These are phyloP conservation scores for Pyrenophora tritici-repentis DNA, from an alignment of 2,329 filamentous ascomycete species.

Conservation along the genomic window DNA sequence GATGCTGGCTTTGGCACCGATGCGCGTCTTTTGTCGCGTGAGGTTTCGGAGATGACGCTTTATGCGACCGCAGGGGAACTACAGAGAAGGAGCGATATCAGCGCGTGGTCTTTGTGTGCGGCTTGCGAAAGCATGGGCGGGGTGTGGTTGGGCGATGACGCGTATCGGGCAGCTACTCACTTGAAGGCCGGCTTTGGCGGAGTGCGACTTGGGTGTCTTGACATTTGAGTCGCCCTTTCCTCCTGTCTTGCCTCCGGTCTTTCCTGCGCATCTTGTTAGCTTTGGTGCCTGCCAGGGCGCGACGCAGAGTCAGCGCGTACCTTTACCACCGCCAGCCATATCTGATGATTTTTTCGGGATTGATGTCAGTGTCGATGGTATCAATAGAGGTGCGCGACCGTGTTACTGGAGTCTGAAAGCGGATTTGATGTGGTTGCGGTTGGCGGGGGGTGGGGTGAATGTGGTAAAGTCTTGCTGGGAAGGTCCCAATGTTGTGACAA, in stretches of 20 bases:
- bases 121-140: constrained; percentile 22
- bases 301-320: constrained; percentile 64
- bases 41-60: constrained; percentile 99
- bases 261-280: constrained; percentile 49
- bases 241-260: constrained; percentile 82
- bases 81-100: constrained; percentile 32
- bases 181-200: constrained; percentile 92
- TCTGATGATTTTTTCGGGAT: constrained; percentile 29
- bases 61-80: constrained; percentile 99
- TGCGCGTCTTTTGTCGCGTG: constrained; percentile 99
- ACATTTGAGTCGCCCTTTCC: constrained; percentile 76
- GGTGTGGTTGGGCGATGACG: constrained; percentile 27
- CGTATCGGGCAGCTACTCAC: constrained; percentile 61
- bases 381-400: constrained; percentile 42
- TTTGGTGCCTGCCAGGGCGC: constrained; percentile 21
- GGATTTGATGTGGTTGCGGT: constrained; percentile 38
- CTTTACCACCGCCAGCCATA: constrained; percentile 83
- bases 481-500: constrained; percentile 35
- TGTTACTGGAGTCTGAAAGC: constrained; percentile 25
- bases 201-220: constrained; percentile 93
- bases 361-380: constrained; percentile 30
- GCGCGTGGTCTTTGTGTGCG: constrained; percentile 25
- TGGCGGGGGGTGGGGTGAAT: constrained; percentile 42
- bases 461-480: constrained; percentile 39
- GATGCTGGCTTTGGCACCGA: constrained; percentile 96